phyloP scores from a whole-genome alignment of 495 filamentous ascomycete genomes.

The Aspergillus campestris region DNA sequence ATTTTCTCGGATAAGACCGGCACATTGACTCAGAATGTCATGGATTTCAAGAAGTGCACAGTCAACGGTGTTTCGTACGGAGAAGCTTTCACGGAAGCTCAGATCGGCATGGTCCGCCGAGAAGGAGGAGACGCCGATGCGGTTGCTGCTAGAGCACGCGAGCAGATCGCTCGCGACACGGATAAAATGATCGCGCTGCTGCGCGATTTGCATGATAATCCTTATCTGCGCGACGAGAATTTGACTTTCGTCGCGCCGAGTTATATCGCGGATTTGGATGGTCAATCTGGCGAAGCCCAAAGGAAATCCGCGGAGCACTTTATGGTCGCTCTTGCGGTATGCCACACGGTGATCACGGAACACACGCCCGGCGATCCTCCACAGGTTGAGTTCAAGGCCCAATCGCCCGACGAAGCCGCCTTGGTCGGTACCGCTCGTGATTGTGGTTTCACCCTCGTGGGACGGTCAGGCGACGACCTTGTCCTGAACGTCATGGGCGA shows the following conservation, averaged over 20 bases:
- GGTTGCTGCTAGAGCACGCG: conserved; percentile 61
- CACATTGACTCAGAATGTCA: conserved; percentile 96
- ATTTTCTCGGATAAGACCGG: conserved; percentile 99
- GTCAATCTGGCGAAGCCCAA: conserved; percentile 70
- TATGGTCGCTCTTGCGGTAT: conserved; percentile 91
- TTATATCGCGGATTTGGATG: conserved; percentile 72
- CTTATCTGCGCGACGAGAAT: conserved; percentile 81
- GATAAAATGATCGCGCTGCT: conserved; percentile 61
- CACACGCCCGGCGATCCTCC: conserved; percentile 80
- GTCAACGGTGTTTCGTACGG: conserved; percentile 93
- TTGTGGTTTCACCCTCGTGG: conserved; percentile 92
- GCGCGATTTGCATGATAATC: conserved; percentile 75
- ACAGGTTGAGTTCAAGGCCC: conserved; percentile 89
- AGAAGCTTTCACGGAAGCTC: conserved; percentile 94
- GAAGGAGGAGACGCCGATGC: conserved; percentile 78
- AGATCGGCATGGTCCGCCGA: conserved; percentile 88
- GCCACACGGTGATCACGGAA: conserved; percentile 94
- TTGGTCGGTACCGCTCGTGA: conserved; percentile 91
- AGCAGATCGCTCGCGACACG: conserved; percentile 73
- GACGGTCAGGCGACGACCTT: conserved; percentile 67
- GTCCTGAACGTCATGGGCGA: conserved; percentile 79
- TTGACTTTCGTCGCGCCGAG: conserved; percentile 89
- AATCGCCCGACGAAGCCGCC: conserved; percentile 95
- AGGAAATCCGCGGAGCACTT: conserved; percentile 72
- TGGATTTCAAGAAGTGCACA: conserved; percentile 99